These are phyloP conservation scores for Lathyrus sativus DNA, from an alignment of 306 rosid genomes.

Conservation along the genomic window DNA sequence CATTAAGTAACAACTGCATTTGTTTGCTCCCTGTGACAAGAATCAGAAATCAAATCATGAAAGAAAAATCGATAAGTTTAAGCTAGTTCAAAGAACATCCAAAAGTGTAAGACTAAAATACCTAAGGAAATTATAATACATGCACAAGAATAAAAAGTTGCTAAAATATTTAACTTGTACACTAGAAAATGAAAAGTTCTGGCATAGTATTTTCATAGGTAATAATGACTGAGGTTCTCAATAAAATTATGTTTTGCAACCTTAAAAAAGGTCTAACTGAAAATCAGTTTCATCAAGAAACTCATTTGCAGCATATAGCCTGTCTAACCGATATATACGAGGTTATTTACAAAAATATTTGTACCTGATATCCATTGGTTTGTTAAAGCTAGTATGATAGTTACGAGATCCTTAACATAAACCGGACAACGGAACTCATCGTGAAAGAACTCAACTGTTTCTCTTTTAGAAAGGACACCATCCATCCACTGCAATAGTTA, in stretches of 20 bases:
- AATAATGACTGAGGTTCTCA: not conserved
- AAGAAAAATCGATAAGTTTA: conserved; percentile 11
- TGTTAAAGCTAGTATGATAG: conserved; percentile 59
- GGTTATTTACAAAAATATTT: conserved; percentile 22
- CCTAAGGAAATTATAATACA: too few relatives aligned
- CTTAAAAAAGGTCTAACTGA: conserved; percentile 7
- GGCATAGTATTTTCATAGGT: not conserved
- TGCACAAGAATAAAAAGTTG: not conserved
- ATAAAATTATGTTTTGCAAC: conserved; percentile 28
- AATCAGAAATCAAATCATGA: conserved; percentile 36
- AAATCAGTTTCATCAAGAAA: not conserved
- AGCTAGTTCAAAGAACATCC: conserved; percentile 20
- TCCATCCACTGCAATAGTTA: conserved; percentile 82
- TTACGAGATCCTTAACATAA: conserved; percentile 77
- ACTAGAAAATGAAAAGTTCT: conserved; percentile 21
- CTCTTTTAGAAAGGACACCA: conserved; percentile 68
- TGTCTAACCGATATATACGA: not conserved
- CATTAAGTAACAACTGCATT: conserved; percentile 70
- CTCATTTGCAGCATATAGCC: conserved; percentile 1
- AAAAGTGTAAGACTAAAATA: conserved; percentile 8
- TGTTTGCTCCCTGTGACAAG: conserved; percentile 61
- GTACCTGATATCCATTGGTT: conserved; percentile 77
- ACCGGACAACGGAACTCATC: conserved; percentile 92
- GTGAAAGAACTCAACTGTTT: conserved; percentile 59
- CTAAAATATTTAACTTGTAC: not conserved